phyloP scores from a whole-genome alignment of 1,284 basidiomycete genomes.

The Rhodotorula sp. region DNA sequence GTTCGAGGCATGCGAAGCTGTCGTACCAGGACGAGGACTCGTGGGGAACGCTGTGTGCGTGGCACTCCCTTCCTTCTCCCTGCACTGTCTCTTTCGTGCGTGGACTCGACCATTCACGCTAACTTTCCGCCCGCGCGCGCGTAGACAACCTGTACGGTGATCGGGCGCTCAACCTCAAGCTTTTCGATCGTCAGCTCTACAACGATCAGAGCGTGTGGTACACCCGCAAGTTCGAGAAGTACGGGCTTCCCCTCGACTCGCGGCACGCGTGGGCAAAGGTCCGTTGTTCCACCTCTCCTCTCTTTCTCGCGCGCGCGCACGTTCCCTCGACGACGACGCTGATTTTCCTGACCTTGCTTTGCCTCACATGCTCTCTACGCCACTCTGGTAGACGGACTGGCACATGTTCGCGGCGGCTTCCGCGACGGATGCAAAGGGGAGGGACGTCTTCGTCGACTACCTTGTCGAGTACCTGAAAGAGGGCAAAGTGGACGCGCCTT shows the following conservation, averaged over 20 bases:
- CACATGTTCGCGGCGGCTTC: conserved; percentile 50
- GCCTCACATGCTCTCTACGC: no score
- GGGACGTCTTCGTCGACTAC: conserved; percentile 48
- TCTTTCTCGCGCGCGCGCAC: background rate
- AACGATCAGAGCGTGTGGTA: conserved; percentile 50
- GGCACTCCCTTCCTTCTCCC: background rate
- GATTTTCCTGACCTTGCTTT: no score
- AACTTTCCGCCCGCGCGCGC: no score
- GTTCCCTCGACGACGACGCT: no score
- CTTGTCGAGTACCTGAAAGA: conserved; percentile 47
- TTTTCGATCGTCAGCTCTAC: conserved; percentile 49
- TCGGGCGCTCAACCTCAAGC: conserved; percentile 48
- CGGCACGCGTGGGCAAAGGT: conserved; percentile 50
- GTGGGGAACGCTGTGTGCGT: conserved; percentile 49
- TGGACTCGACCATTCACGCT: background rate
- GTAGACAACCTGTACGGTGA: conserved; percentile 49
- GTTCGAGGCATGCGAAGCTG: conserved; percentile 49
- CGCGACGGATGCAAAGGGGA: conserved; percentile 40
- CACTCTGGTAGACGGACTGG: conserved; percentile 47
- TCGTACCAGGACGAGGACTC: conserved; percentile 50
- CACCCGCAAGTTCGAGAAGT: conserved; percentile 44
- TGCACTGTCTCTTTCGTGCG: background rate
- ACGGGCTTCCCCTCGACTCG: conserved; percentile 50
- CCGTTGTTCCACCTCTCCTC: background rate
- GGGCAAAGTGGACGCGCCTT: conserved; percentile 49